Percentiles rank a stretch among this genome's conserved stretches.
Conservation (phyloP, 176 grass and related monocot genomes). For the Musa schizocarpa region DNA sequence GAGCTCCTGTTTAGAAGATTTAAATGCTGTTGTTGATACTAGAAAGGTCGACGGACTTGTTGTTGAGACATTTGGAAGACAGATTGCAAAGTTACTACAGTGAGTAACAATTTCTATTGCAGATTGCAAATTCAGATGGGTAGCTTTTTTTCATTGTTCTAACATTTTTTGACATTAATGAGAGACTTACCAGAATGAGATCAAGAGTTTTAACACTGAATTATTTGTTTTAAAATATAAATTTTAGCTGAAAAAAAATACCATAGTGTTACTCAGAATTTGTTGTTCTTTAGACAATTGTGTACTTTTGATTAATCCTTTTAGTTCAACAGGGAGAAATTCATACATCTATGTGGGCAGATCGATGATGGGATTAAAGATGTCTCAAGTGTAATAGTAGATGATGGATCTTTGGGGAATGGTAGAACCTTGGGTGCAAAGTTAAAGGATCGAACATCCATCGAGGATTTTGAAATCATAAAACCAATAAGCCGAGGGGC, state of each 20-base stretch:
- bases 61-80: constrained; percentile 86
- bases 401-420: constrained; percentile 40
- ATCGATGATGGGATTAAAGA: constrained; percentile 60
- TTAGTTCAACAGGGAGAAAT: constrained; percentile 69
- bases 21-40: constrained; percentile 87
- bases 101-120: constrained; percentile 28
- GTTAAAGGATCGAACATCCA: constrained; percentile 80
- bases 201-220: not conserved
- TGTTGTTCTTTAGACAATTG: not conserved
- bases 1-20: constrained; percentile 68
- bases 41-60: constrained; percentile 85
- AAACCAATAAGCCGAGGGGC: constrained; percentile 87
- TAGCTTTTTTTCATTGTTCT: not conserved
- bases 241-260: not conserved
- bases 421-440: constrained; percentile 44
- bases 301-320: constrained; percentile 18
- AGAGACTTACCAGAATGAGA: not conserved
- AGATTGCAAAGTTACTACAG: constrained; percentile 79
- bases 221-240: not conserved
- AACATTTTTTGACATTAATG: not conserved
- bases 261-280: not conserved
- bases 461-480: constrained; percentile 99
- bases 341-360: constrained; percentile 70
- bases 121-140: too few relatives aligned
- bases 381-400: constrained; percentile 39